phyloP scores from a whole-genome alignment of 2,329 filamentous ascomycete genomes.

The Claviceps sp. region DNA sequence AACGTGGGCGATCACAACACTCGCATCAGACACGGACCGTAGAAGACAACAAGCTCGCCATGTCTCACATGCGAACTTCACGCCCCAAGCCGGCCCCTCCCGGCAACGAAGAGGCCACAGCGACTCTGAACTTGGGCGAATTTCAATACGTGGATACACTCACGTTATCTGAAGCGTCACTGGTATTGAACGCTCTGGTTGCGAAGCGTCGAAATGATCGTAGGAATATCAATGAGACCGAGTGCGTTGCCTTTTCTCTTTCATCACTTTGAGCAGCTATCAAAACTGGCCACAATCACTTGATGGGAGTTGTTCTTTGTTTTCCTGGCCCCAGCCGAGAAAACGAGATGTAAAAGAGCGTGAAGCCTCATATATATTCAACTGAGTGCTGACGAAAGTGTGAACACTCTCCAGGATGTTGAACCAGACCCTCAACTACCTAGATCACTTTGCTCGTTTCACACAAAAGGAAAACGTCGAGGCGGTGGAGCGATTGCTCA shows the following conservation, averaged over 20 bases:
- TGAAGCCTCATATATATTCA: background rate
- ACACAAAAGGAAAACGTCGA: constrained; percentile 91
- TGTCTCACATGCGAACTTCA: constrained; percentile 35
- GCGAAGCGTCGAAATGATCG: constrained; percentile 65
- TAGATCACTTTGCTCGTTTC: constrained; percentile 90
- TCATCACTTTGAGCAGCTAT: background rate
- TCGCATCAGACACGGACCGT: background rate
- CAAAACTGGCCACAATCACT: background rate
- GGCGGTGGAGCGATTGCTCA: constrained; percentile 79
- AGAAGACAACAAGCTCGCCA: constrained; percentile 5
- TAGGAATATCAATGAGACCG: constrained; percentile 73
- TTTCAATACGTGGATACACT: constrained; percentile 86
- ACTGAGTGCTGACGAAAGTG: constrained; percentile 5
- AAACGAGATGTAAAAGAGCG: background rate
- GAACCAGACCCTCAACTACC: constrained; percentile 78
- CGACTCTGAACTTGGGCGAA: constrained; percentile 75
- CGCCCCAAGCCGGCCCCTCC: constrained; percentile 54
- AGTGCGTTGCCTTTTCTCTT: constrained; percentile 40
- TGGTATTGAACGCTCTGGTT: constrained; percentile 83
- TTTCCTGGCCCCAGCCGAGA: background rate
- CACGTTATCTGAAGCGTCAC: constrained; percentile 79
- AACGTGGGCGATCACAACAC: background rate
- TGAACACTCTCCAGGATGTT: constrained; percentile 44
- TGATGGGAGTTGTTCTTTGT: background rate
- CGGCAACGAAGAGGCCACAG: constrained; percentile 78